Evolutionary conservation across 352 stramenopile genomes (phyloP), one percentile per base, ranked within the genome.

Genomic region (Pythium myriotylum): DNA sequence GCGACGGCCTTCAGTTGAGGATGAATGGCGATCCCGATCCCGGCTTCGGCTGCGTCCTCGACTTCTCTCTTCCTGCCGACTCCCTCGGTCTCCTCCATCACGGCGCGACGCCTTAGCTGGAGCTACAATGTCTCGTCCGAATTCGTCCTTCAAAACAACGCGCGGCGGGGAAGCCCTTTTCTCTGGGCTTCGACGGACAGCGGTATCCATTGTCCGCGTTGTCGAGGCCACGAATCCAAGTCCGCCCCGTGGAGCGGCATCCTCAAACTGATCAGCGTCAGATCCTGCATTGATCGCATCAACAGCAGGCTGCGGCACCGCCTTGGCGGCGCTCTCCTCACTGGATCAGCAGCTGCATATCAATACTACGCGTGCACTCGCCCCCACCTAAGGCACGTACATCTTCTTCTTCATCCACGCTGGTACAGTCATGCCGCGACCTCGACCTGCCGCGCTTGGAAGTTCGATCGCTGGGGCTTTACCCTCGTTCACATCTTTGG

Each of bases 371-470:
- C 23, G 8, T 39, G 20, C 24, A 40, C 23, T 2, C 13, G 0
- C 20, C 1, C 5, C 53, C 42, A 56, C 39, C 33, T 27, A 23
- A 54, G 13, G 20, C 12, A 81, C 77, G 40, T 67, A 92, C 85
- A 93, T 92, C 66, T 94, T 94, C 73, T 96, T 96, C 54, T 77
- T 86, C 85, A 97, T 96, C 91, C 91, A 97, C 32, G 91, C 90
- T 16, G 91, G 91, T 62, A 97, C 77, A 9, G 93, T 97, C 80
- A 97, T 91, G 41, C 89, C 87, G 33, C 89, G 81, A 13, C 91
- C 91, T 14, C 87, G 83, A 39, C 89, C 89, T 39, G 81, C 81
- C 51, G 84, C 68, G 9, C 46, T 58, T 0, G 73, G 72, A 0
- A 94, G 45, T 22, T 79, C 61, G 37, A 90, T 79, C 8, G 68